phyloP scores from a whole-genome alignment of 2,329 filamentous ascomycete genomes.

The Colletotrichum godetiae region DNA sequence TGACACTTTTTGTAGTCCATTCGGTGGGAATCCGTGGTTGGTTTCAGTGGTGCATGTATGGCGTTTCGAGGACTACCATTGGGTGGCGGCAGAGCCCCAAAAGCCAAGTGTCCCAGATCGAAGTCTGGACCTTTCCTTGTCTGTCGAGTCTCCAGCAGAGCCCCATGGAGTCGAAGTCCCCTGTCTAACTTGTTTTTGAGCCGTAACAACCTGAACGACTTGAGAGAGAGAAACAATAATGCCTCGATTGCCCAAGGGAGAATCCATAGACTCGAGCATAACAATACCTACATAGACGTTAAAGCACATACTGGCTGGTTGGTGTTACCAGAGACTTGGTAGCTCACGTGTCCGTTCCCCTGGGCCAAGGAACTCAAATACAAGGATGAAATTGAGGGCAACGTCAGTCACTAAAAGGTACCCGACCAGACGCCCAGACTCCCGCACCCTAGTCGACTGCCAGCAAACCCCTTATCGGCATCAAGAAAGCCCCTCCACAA shows the following conservation, averaged over 20 bases:
- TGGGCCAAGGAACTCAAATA: not conserved
- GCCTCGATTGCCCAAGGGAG: not conserved
- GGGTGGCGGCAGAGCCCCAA: slow-evolving; percentile 12
- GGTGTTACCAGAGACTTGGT: not conserved
- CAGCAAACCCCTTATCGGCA: slow-evolving; percentile 34
- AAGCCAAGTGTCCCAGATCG: slow-evolving; percentile 29
- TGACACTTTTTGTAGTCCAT: not conserved
- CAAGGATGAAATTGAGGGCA: slow-evolving; percentile 21
- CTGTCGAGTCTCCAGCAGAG: slow-evolving; percentile 25
- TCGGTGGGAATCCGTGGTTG: not conserved
- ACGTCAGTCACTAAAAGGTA: slow-evolving; percentile 10
- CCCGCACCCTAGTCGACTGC: slow-evolving; percentile 14
- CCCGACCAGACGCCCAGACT: slow-evolving; percentile 22
- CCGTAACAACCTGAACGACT: not conserved
- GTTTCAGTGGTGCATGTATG: slow-evolving; percentile 26
- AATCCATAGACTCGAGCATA: not conserved
- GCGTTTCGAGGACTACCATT: slow-evolving; percentile 15
- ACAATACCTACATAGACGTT: not conserved
- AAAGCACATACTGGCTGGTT: not conserved
- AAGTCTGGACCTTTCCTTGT: slow-evolving; percentile 17
- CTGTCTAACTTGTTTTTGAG: not conserved
- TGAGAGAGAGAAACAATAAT: not conserved
- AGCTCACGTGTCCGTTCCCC: slow-evolving; percentile 3
- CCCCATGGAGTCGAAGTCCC: slow-evolving; percentile 19
- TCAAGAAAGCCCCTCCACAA: slow-evolving; percentile 29